Evolutionary conservation across 805 yeast genomes (phyloP).

Genomic region (Sugiyamaella lignohabitans): DNA sequence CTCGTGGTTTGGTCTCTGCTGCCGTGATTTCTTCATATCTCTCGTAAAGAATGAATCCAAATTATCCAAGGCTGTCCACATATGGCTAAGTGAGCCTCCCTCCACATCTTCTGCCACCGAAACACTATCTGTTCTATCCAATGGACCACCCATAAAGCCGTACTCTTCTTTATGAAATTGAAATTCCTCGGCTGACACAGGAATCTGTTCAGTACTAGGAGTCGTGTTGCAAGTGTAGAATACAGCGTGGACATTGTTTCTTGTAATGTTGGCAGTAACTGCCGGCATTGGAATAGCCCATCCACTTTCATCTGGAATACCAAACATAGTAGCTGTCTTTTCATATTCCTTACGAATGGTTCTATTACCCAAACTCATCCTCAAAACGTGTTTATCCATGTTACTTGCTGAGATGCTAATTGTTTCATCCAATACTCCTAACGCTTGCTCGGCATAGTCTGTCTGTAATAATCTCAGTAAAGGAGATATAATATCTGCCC

Average conservation of each 20-base stretch:
- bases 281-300: conserved; percentile 98
- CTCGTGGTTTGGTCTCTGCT: conserved; percentile 20
- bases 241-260: conserved; percentile 93
- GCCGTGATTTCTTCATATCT: conserved; percentile 30
- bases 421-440: conserved; percentile 84
- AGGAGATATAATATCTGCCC: conserved; percentile 93
- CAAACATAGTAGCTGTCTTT: conserved; percentile 82
- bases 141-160: conserved; percentile 19
- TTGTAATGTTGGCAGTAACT: conserved; percentile 75
- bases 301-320: conserved; percentile 90
- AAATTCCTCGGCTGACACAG: conserved; percentile 16
- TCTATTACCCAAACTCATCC: conserved; percentile 85
- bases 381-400: conserved; percentile 81
- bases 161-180: conserved; percentile 58
- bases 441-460: conserved; percentile 80
- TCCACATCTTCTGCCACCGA: conserved; percentile 38
- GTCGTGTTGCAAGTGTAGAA: conserved; percentile 60
- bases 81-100: conserved; percentile 70
- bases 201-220: conserved; percentile 10
- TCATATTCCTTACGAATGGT: conserved; percentile 75
- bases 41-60: conserved; percentile 83
- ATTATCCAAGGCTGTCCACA: conserved; percentile 89
- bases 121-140: conserved; percentile 37
- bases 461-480: conserved; percentile 71
- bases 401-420: conserved; percentile 82